phyloP scores from a whole-genome alignment of 2,329 filamentous ascomycete species.

The Neobulgaria alba region DNA sequence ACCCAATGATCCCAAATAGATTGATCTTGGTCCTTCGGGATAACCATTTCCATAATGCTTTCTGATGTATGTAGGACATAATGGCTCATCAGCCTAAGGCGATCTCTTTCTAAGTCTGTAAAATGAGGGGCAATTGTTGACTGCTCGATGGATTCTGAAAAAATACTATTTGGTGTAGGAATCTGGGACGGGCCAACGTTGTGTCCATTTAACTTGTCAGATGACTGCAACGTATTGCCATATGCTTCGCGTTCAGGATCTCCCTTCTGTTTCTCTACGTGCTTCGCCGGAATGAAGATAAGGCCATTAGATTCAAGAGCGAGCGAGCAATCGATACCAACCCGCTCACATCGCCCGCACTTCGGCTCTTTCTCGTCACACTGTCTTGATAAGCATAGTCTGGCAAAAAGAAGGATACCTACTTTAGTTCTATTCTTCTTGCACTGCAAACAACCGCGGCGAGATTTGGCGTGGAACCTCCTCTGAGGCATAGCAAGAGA shows the following conservation, averaged over 20 bases:
- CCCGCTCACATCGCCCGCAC: neutral
- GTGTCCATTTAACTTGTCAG: neutral
- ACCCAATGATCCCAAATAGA: neutral
- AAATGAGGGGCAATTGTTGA: no score
- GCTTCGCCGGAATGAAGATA: neutral
- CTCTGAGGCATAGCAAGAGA: no score
- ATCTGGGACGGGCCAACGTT: neutral
- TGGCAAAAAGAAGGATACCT: neutral
- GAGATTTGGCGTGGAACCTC: neutral
- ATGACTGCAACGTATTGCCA: neutral
- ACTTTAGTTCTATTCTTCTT: slow-evolving; percentile 1
- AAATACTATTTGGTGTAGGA: neutral
- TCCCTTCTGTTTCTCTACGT: neutral
- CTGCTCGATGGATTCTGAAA: neutral
- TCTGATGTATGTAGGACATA: neutral
- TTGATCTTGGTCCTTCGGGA: neutral
- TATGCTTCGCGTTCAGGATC: neutral
- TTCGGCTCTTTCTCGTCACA: neutral
- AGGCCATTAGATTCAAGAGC: neutral
- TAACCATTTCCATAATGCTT: neutral
- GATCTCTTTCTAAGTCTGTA: neutral
- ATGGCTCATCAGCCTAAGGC: neutral
- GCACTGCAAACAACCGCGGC: neutral
- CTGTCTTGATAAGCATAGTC: neutral
- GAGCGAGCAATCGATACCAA: neutral